Evolutionary conservation across 2,329 filamentous ascomycete genomes (phyloP).

Genomic region (Mycosphaerella sp.): DNA sequence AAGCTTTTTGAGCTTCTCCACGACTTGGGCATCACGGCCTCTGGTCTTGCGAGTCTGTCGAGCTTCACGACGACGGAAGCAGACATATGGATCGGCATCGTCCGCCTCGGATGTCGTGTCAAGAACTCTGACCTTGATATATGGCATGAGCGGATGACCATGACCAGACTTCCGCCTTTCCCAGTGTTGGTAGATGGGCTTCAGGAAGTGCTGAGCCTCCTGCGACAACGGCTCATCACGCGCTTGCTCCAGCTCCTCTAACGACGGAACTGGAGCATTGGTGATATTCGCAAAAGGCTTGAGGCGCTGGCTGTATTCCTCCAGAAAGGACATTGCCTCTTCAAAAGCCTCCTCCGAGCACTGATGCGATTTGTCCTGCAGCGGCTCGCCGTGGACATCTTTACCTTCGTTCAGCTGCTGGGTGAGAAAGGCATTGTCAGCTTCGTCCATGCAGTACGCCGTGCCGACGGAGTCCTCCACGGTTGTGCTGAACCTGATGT

Average conservation of each 20-base stretch:
- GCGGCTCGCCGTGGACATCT: constrained; percentile 38
- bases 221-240: constrained; percentile 53
- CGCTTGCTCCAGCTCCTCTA: constrained; percentile 55
- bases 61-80: constrained; percentile 91
- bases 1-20: constrained; percentile 88
- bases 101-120: constrained; percentile 92
- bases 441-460: constrained; percentile 88
- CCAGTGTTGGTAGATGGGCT: constrained; percentile 87
- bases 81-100: constrained; percentile 95
- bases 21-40: constrained; percentile 86
- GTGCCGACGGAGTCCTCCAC: constrained; percentile 91
- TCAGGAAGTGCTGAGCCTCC: constrained; percentile 56
- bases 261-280: constrained; percentile 67
- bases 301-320: constrained; percentile 74
- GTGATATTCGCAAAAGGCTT: constrained; percentile 88
- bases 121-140: constrained; percentile 64
- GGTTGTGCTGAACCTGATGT: constrained; percentile 96
- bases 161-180: constrained; percentile 50
- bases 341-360: constrained; percentile 91
- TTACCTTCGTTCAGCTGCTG: constrained; percentile 70
- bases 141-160: constrained; percentile 68
- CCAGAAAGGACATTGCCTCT: constrained; percentile 88
- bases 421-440: constrained; percentile 80
- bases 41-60: constrained; percentile 92
- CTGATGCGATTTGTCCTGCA: constrained; percentile 44